Base-by-base conservation (phyloP, 148 eudicot genomes). In the Rhododendron griersonianum region DNA sequence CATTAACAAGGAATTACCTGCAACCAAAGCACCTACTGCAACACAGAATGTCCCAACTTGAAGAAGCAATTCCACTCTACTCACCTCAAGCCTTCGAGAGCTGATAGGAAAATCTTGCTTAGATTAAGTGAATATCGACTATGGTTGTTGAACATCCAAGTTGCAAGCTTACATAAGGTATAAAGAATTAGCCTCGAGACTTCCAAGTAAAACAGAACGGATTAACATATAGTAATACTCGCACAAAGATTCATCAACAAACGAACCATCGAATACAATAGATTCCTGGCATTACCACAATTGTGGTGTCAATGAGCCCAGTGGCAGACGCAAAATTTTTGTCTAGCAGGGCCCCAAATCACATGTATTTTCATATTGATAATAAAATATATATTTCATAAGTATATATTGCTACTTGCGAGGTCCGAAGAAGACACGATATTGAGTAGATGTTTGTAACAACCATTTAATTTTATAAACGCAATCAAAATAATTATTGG, bases 31-130 rank as follows among this genome's bases (percentile, higher is more conserved):
- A 84, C 99, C 99, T 88, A 95, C 90, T 78, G 90, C 98, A 76
- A 94, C 91, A 84, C 95, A 97, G 87, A 97, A 97, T 82, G 99
- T 91, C 79, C 98, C 99, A 78, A 97, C 99, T 89, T 97, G 99
- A 86, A 97, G 99, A 80, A 97, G 96, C 90, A 97, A 90, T 88
- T 97, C 99, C 88, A 97, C 95, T 94, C 98, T 93, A 89, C 99
- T 94, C 57, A 97, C 98, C 91, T 97, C 98, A 75, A 97, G 95
- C 89, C 99, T 93, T 80, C 99, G 95, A 50, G 99, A 95, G 87
- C 99, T 97, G 93, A 71, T 44, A 83, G 87, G 28, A 82, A 74
- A 63, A 63, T 44, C n/a, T 65, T 28, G n/a, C 35, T 57, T 84
- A 3, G 21, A 80, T 80, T 30, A 79, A 41, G 23, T 48, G 69